Base-by-base conservation (phyloP, 805 yeast genomes). In the Debaryomyces prosopidis region DNA sequence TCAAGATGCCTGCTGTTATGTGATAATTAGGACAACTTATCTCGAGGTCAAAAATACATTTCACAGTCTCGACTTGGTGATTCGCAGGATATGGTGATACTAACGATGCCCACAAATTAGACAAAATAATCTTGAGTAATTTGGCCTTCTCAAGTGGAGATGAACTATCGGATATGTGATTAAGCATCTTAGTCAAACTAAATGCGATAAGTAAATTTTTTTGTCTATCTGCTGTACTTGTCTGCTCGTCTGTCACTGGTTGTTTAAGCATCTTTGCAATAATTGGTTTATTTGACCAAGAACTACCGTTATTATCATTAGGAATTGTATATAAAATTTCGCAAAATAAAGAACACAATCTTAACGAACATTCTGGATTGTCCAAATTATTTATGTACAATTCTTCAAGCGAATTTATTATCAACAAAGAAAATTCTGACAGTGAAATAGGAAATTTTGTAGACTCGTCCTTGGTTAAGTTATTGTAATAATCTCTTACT, bases 1-100 rank as follows among this genome's bases (percentile, higher is more conserved):
- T 69, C 0, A 88, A 69, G 2, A 91, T 50, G 0, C 89, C 86
- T 1, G 96, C 92, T 54, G 90, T 96, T 19, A 90, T 75, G 48
- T 79, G 76, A 39, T 77, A 66, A 2, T 75, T 56, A 11, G 80
- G 80, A 19, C 78, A 72, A 15, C 75, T 66, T n/a, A 76, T 62
- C 33, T 81, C 84, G 41, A 92, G 64, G 5, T 75, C 70, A 72
- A 87, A 84, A 2, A 91, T 70, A 17, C 80, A 71, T 42, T 77
- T 80, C 1, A 86, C 87, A 0, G 86, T 76, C 54, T 87, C 95
- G 1, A 85, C 84, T 56, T 89, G 96, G 45, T 75, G 72, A 39
- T 67, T 66, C 5, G 66, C 61, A 3, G 82, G 81, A n/a, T 73
- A 65, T 0, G 76, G 69, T 8, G 75, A 74, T 30, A 68, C 55